Evolutionary conservation across 129 eudicot species (phyloP).

Genomic region (Pulicaria dysenterica): DNA sequence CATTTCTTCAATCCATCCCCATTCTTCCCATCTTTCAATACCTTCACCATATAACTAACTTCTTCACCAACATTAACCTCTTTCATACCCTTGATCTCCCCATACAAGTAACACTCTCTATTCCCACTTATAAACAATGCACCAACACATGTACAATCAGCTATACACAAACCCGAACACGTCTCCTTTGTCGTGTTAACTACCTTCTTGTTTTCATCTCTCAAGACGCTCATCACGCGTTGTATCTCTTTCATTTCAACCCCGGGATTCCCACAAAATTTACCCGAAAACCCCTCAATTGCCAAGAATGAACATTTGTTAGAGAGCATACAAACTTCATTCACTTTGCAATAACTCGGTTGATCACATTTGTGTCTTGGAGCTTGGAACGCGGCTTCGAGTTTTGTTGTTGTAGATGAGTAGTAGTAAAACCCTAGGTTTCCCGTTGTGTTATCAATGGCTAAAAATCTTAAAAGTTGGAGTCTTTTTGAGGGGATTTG

Average conservation of each 20-base stretch:
- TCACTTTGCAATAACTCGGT: conserved; percentile 65
- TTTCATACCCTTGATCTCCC: conserved; percentile 63
- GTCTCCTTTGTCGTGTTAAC: conserved; percentile 41
- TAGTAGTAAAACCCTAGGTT: conserved; percentile 71
- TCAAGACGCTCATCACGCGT: conserved; percentile 49
- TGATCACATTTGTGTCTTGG: conserved; percentile 64
- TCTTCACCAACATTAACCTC: conserved; percentile 41
- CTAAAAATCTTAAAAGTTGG: conserved; percentile 55
- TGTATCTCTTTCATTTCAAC: conserved; percentile 65
- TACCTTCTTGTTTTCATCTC: conserved; percentile 23
- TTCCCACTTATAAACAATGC: conserved; percentile 49
- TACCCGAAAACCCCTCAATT: conserved; percentile 17
- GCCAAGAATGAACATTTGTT: conserved; percentile 63
- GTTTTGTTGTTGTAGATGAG: conserved; percentile 40
- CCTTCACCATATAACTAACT: conserved; percentile 69
- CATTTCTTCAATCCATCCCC: conserved; percentile 65
- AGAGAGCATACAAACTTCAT: conserved; percentile 61
- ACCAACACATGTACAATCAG: conserved; percentile 71
- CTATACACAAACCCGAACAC: conserved; percentile 49
- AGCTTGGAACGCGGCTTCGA: conserved; percentile 69
- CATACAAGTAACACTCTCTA: conserved; percentile 61
- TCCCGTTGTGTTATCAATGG: conserved; percentile 63
- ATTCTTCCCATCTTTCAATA: conserved; percentile 40
- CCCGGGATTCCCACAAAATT: conserved; percentile 43
- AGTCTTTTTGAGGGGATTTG: conserved; percentile 44